These are phyloP conservation scores for Pyropia haitanensis DNA, from an alignment of 23 red algal genomes.

Conservation along the genomic window DNA sequence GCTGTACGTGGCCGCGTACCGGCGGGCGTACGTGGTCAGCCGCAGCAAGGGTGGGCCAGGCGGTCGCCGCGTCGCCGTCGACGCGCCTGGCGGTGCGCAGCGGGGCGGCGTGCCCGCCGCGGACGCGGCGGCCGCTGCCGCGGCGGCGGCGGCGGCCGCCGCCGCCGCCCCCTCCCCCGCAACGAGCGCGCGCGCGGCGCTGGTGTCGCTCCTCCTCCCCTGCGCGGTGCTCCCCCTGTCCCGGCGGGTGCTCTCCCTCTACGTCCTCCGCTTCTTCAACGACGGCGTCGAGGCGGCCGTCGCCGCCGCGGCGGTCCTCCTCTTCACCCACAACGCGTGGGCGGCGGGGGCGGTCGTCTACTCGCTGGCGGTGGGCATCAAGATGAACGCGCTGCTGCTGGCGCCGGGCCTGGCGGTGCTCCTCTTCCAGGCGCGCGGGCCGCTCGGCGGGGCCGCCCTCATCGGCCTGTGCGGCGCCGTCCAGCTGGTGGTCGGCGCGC, in stretches of 20 bases:
- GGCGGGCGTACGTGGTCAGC: too few relatives aligned
- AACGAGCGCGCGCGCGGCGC: background rate
- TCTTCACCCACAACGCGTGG: slow-evolving; percentile 51
- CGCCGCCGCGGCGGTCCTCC: slow-evolving; percentile 29
- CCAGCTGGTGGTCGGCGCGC: slow-evolving; percentile 46
- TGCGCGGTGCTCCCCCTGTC: slow-evolving; percentile 41
- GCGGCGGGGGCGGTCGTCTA: slow-evolving; percentile 44
- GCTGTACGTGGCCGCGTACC: background rate
- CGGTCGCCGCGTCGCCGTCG: background rate
- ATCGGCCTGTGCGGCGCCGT: slow-evolving; percentile 21
- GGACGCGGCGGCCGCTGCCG: slow-evolving; percentile 13
- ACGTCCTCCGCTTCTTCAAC: slow-evolving; percentile 92
- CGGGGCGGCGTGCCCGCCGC: slow-evolving; percentile 6
- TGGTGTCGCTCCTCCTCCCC: slow-evolving; percentile 9
- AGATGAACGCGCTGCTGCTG: slow-evolving; percentile 93
- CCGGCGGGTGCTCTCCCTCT: slow-evolving; percentile 58
- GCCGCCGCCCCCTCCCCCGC: slow-evolving; percentile 13
- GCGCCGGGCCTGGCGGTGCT: slow-evolving; percentile 68
- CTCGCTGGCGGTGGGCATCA: slow-evolving; percentile 61
- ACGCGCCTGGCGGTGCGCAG: slow-evolving; percentile 5
- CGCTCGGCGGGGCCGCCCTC: slow-evolving; percentile 8
- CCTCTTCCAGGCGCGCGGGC: slow-evolving; percentile 37
- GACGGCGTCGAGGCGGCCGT: slow-evolving; percentile 74
- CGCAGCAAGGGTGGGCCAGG: too few relatives aligned
- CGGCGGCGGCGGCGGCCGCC: background rate